A percentile compares a stretch with the other conserved stretches of the same genome.
Evolutionary conservation across 257 asterid species (phyloP).

Genomic region (Solanum dulcamara): DNA sequence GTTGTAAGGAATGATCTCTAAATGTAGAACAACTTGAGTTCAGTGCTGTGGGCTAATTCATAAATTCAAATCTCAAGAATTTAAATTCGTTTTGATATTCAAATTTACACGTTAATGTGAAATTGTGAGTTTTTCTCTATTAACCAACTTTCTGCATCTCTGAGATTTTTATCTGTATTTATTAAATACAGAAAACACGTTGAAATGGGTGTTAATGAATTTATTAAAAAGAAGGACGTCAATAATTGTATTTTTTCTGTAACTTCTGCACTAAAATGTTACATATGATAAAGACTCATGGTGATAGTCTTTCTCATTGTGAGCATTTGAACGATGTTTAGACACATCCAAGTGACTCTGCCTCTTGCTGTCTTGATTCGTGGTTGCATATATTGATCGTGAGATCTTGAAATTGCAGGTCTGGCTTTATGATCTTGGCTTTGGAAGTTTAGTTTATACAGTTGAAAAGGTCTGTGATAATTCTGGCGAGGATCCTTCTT

Average conservation of each 20-base stretch:
- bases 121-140: neutral
- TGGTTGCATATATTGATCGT: neutral
- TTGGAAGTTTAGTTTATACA: conserved; percentile 45
- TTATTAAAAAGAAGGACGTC: neutral
- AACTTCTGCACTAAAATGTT: neutral
- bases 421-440: conserved; percentile 52
- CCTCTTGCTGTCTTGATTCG: neutral
- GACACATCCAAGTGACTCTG: neutral
- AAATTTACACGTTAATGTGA: neutral
- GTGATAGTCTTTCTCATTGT: neutral
- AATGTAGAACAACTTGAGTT: neutral
- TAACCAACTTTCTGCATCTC: neutral
- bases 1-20: neutral
- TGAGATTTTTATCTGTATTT: neutral
- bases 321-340: neutral
- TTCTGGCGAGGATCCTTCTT: conserved; percentile 95
- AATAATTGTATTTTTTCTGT: neutral
- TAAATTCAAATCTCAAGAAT: neutral
- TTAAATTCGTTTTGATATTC: neutral
- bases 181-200: neutral
- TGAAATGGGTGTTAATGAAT: neutral
- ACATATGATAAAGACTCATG: neutral
- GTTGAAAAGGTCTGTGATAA: conserved; percentile 77
- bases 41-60: neutral
- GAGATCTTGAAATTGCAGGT: conserved; percentile 38